Evolutionary conservation across 2,329 filamentous ascomycete genomes (phyloP).

Genomic region (Neodidymelliopsis sp.): DNA sequence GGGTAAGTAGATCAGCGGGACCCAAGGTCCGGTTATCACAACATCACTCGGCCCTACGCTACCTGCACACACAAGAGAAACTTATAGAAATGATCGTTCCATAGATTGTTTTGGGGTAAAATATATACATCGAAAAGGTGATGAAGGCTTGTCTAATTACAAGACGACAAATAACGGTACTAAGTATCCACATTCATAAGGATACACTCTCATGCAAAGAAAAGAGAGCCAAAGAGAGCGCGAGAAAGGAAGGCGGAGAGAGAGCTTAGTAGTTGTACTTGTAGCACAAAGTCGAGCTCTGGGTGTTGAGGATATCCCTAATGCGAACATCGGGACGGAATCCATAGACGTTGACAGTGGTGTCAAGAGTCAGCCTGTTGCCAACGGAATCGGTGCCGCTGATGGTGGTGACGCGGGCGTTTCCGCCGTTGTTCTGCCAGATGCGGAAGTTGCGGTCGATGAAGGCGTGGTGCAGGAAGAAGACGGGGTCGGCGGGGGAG

Average conservation of each 20-base stretch:
- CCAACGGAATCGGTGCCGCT: constrained; percentile 48
- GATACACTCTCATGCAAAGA: too few species aligned
- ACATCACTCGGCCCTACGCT: too few species aligned
- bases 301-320: constrained; percentile 42
- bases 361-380: constrained; percentile 37
- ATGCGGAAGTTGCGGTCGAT: constrained; percentile 61
- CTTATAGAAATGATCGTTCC: too few species aligned
- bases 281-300: constrained; percentile 39
- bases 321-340: constrained; percentile 38
- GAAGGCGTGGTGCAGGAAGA: constrained; percentile 60
- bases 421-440: constrained; percentile 53
- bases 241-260: too few species aligned
- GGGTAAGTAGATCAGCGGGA: too few species aligned
- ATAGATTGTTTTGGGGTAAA: not conserved
- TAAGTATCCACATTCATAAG: not conserved
- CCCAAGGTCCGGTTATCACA: too few species aligned
- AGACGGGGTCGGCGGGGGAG: constrained; percentile 49
- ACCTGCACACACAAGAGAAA: too few species aligned
- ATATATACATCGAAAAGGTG: not conserved
- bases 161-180: not conserved
- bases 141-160: too few species aligned
- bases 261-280: constrained; percentile 46
- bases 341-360: constrained; percentile 35
- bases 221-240: too few species aligned
- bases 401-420: constrained; percentile 41